Conservation (phyloP, 306 rosid genomes). For the Trifolium subterraneum region DNA sequence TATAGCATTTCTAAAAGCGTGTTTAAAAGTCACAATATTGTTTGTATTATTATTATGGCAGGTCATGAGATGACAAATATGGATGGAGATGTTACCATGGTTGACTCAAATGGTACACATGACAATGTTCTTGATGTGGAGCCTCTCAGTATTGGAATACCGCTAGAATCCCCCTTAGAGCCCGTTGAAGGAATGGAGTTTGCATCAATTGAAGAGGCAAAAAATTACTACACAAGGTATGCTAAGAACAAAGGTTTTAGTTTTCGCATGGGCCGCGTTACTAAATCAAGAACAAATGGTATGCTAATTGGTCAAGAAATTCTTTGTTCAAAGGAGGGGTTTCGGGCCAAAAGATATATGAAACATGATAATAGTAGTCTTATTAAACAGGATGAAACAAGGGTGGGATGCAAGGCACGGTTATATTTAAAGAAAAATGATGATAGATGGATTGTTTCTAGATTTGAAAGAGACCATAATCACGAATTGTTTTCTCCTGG, state of each 20-base stretch:
- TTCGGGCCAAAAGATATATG: neutral
- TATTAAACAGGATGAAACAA: neutral
- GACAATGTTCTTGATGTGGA: neutral
- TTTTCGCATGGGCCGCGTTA: neutral
- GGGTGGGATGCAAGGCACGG: neutral
- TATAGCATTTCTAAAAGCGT: neutral
- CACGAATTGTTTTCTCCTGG: neutral
- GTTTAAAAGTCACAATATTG: neutral
- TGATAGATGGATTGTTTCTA: neutral
- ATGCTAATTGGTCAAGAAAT: neutral
- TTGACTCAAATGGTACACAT: neutral
- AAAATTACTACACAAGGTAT: neutral
- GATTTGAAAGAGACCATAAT: neutral
- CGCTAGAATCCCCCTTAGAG: neutral
- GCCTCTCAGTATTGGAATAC: neutral
- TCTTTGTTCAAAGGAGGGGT: conserved; percentile 3
- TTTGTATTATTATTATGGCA: neutral
- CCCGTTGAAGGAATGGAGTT: neutral
- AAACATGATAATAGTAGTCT: neutral
- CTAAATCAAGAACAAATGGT: neutral
- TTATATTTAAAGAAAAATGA: neutral
- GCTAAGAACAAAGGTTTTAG: neutral
- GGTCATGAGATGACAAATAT: neutral
- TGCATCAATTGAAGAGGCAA: neutral
- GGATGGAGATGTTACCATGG: neutral